Percentiles rank a stretch among this genome's conserved stretches.
Conservation (phyloP, 2,329 filamentous ascomycete species). For the Fusarium sterilihyphosum region DNA sequence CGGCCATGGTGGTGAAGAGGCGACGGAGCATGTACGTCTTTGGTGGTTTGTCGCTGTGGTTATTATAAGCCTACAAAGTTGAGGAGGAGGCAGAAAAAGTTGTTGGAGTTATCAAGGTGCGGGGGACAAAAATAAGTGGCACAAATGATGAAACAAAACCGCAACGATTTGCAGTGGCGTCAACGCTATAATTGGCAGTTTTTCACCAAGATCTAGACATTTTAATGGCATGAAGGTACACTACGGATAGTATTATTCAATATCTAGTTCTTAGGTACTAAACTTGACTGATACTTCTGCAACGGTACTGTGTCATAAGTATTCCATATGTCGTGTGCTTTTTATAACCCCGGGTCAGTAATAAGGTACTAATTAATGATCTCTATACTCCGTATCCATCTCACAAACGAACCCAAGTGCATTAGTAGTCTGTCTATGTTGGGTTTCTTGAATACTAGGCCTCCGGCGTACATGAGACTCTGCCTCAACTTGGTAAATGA, state of each 20-base stretch:
- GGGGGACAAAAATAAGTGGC: slow-evolving; percentile 14
- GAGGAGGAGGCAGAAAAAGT: slow-evolving; percentile 10
- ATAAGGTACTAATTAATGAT: no score
- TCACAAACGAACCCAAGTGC: not conserved
- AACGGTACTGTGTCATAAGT: not conserved
- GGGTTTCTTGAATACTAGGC: not conserved
- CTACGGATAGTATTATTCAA: not conserved
- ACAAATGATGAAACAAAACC: not conserved
- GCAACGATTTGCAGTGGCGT: not conserved
- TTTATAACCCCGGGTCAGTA: not conserved
- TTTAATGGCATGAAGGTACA: not conserved
- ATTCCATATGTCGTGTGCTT: not conserved
- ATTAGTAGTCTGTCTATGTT: not conserved
- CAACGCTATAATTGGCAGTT: not conserved
- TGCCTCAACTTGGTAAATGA: not conserved
- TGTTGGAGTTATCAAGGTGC: slow-evolving; percentile 1
- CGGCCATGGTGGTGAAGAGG: slow-evolving; percentile 55
- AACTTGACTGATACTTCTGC: not conserved
- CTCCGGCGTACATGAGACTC: not conserved
- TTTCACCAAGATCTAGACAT: not conserved
- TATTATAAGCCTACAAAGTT: not conserved
- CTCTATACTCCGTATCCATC: not conserved
- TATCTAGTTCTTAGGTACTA: not conserved
- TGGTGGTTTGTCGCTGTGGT: not conserved
- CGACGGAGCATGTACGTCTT: slow-evolving; percentile 46